Evolutionary conservation across 805 yeast genomes (phyloP).

Genomic region (Scheffersomyces spartinae): DNA sequence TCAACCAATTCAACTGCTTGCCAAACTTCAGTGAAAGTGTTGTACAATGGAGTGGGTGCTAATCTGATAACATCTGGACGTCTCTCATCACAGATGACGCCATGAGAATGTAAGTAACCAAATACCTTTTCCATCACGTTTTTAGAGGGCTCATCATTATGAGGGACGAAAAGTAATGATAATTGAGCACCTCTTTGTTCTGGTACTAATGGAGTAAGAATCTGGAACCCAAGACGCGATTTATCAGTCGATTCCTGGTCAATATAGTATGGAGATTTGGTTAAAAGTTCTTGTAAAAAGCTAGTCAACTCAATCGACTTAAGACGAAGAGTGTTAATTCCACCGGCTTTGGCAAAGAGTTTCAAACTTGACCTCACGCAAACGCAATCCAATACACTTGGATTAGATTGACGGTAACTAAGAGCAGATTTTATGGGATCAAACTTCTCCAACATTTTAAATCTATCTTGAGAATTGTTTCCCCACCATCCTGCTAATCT

Average conservation of each 20-base stretch:
- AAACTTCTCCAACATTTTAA: slow-evolving; percentile 68
- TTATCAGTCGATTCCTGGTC: slow-evolving; percentile 10
- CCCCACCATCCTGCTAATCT: slow-evolving; percentile 99
- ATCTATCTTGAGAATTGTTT: slow-evolving; percentile 56
- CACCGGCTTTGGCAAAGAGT: slow-evolving; percentile 49
- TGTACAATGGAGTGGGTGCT: slow-evolving; percentile 83
- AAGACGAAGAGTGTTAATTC: slow-evolving; percentile 42
- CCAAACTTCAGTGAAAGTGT: slow-evolving; percentile 55
- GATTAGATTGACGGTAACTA: slow-evolving; percentile 85
- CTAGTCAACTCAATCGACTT: slow-evolving; percentile 49
- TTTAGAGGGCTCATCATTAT: slow-evolving; percentile 26
- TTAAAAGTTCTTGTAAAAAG: slow-evolving; percentile 39
- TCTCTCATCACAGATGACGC: slow-evolving; percentile 79
- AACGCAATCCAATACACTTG: slow-evolving; percentile 78
- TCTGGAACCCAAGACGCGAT: slow-evolving; percentile 37
- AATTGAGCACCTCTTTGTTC: slow-evolving; percentile 71
- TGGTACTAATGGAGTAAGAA: slow-evolving; percentile 56
- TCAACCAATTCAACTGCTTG: slow-evolving; percentile 34
- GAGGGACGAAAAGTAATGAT: slow-evolving; percentile 50
- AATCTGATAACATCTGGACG: slow-evolving; percentile 81
- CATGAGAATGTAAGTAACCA: slow-evolving; percentile 37
- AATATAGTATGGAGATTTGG: slow-evolving; percentile 34
- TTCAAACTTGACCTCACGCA: slow-evolving; percentile 58
- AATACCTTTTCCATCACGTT: slow-evolving; percentile 56
- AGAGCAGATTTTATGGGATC: slow-evolving; percentile 79